These are phyloP conservation scores for Cocos nucifera DNA, from an alignment of 176 grass and related monocot genomes.

Conservation along the genomic window DNA sequence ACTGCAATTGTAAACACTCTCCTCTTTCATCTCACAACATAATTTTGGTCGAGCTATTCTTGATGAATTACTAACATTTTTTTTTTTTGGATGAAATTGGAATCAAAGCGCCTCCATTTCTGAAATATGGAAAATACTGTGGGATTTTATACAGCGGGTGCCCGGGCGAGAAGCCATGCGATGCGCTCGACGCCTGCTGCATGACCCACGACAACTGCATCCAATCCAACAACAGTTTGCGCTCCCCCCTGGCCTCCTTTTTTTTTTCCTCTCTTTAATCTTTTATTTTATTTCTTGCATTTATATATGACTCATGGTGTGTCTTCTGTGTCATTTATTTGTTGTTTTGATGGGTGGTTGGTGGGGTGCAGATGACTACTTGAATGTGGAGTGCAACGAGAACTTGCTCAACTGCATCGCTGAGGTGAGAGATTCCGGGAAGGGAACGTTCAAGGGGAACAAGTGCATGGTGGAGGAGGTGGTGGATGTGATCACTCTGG, in stretches of 20 bases:
- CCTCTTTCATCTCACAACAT: neutral
- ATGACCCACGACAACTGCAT: constrained; percentile 88
- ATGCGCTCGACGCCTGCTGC: constrained; percentile 88
- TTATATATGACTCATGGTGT: too few species aligned
- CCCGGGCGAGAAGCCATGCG: constrained; percentile 83
- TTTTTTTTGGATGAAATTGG: constrained; percentile 1
- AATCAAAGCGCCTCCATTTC: constrained; percentile 44
- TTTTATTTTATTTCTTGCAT: neutral
- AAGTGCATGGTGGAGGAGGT: constrained; percentile 84
- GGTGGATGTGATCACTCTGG: constrained; percentile 59
- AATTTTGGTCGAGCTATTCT: too few species aligned
- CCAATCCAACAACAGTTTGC: constrained; percentile 51
- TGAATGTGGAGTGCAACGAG: constrained; percentile 71
- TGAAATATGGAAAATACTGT: constrained; percentile 95
- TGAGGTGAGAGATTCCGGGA: constrained; percentile 26
- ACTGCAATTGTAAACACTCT: constrained; percentile 53
- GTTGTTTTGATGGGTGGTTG: too few species aligned
- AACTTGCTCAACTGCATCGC: constrained; percentile 55
- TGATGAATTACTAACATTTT: too few species aligned
- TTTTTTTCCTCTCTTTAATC: neutral
- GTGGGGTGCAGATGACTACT: constrained; percentile 62
- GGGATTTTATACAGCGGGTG: constrained; percentile 92
- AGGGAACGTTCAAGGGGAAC: constrained; percentile 58
- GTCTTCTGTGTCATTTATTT: too few species aligned
- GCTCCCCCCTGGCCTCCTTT: neutral